These are phyloP conservation scores for Farysia itapuensis DNA, from an alignment of 1,284 basidiomycete genomes.

Conservation along the genomic window DNA sequence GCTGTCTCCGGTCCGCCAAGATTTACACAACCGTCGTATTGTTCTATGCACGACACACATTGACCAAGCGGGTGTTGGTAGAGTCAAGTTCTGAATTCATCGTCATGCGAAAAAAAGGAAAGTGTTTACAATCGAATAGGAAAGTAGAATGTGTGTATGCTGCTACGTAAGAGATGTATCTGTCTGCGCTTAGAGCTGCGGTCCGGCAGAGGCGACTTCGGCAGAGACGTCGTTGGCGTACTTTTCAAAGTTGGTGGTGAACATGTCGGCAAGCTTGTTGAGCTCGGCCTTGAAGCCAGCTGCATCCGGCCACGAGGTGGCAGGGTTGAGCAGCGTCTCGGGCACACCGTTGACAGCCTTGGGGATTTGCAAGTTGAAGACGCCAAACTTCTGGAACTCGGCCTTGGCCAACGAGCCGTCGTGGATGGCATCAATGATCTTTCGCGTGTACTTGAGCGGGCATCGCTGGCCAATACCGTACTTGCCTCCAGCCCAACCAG, in stretches of 20 bases:
- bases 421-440: conserved; percentile 96
- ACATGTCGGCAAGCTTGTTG: conserved; percentile 59
- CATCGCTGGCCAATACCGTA: conserved; percentile 68
- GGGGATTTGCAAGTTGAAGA: conserved; percentile 57
- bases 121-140: too few species aligned
- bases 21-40: too few species aligned
- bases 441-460: conserved; percentile 71
- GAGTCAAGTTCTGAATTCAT: too few species aligned
- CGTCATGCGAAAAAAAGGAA: too few species aligned
- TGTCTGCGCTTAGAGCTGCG: conserved; percentile 12
- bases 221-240: conserved; percentile 52
- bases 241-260: conserved; percentile 57
- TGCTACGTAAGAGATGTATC: too few species aligned
- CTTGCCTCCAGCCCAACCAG: conserved; percentile 95
- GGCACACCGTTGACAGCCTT: conserved; percentile 46
- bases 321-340: conserved; percentile 50
- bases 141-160: too few species aligned
- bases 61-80: too few species aligned
- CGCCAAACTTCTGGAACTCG: conserved; percentile 76
- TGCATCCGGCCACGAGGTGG: conserved; percentile 50
- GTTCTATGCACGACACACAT: too few species aligned
- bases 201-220: conserved; percentile 53
- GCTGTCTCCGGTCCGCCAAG: too few species aligned
- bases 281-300: conserved; percentile 50
- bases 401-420: conserved; percentile 83